These are phyloP conservation scores for Ammopiptanthus mongolicus DNA, from an alignment of 306 rosid genomes.

Conservation along the genomic window DNA sequence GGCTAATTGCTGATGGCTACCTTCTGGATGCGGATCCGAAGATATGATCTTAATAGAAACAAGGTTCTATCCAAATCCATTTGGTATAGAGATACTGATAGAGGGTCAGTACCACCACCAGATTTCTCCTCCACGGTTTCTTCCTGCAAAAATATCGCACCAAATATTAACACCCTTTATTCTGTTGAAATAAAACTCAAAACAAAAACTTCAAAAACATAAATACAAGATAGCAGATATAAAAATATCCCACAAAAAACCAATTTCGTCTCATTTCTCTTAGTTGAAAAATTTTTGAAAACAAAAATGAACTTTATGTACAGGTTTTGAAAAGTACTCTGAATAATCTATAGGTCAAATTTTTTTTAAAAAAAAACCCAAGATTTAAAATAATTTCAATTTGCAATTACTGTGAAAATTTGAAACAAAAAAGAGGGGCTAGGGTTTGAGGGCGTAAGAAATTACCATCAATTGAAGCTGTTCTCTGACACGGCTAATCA, in stretches of 20 bases:
- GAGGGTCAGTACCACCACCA: constrained; percentile 50
- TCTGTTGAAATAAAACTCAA: background rate
- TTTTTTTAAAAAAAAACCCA: background rate
- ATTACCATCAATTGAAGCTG: constrained; percentile 55
- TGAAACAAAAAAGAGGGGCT: background rate
- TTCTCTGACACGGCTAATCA: constrained; percentile 43
- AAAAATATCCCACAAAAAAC: background rate
- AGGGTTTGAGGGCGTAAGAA: background rate
- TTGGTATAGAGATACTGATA: constrained; percentile 79
- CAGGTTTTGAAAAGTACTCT: background rate
- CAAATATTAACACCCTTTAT: background rate
- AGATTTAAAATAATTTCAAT: background rate
- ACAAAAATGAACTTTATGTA: background rate
- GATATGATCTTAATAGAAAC: constrained; percentile 78
- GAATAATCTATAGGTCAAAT: background rate
- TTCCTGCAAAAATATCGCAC: constrained; percentile 47
- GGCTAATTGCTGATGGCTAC: constrained; percentile 28
- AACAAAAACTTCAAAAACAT: background rate
- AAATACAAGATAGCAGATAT: background rate
- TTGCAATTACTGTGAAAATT: background rate
- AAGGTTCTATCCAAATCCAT: constrained; percentile 92
- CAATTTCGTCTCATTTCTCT: background rate
- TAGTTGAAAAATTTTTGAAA: background rate
- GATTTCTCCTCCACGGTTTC: constrained; percentile 72
- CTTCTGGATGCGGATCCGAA: constrained; percentile 84